phyloP scores from a whole-genome alignment of 768 basidiomycete genomes.

The Phlebiopsis flavidoalba region DNA sequence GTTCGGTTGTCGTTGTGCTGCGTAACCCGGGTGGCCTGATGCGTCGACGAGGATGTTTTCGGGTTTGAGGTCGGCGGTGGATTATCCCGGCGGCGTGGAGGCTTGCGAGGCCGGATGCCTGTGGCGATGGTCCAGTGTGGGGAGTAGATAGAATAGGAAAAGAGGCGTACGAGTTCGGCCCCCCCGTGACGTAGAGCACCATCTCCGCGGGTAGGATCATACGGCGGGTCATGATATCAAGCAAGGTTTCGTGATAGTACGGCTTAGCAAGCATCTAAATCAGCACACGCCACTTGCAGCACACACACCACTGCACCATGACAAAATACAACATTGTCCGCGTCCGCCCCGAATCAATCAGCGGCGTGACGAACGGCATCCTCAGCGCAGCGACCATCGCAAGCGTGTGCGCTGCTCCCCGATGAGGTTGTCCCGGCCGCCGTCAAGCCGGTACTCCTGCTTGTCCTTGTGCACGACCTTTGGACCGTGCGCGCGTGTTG shows the following conservation, averaged over 20 bases:
- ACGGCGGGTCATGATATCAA: not conserved
- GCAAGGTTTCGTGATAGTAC: not conserved
- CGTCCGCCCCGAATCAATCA: constrained; percentile 11
- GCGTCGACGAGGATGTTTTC: constrained; percentile 41
- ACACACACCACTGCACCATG: constrained; percentile 2
- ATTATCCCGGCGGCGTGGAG: constrained; percentile 28
- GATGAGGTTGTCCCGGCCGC: not conserved
- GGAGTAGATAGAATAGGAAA: not conserved
- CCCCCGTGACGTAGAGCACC: constrained; percentile 8
- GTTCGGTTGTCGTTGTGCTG: no score
- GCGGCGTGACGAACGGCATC: not conserved
- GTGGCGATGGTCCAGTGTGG: not conserved
- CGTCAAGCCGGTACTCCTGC: not conserved
- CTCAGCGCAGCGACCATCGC: not conserved
- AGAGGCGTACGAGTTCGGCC: constrained; percentile 5
- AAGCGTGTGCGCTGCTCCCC: constrained; percentile 4
- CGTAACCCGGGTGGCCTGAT: constrained; percentile 26
- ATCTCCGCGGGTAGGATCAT: not conserved
- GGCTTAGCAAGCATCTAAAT: constrained; percentile 4
- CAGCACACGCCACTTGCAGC: not conserved
- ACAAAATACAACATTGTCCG: constrained; percentile 10
- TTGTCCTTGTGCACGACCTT: constrained; percentile 11
- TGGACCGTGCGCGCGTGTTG: not conserved
- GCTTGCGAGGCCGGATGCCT: constrained; percentile 24
- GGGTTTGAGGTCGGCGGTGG: constrained; percentile 48